phyloP scores from a whole-genome alignment of 345 rosid genomes.

The Eucalyptus pauciflora region DNA sequence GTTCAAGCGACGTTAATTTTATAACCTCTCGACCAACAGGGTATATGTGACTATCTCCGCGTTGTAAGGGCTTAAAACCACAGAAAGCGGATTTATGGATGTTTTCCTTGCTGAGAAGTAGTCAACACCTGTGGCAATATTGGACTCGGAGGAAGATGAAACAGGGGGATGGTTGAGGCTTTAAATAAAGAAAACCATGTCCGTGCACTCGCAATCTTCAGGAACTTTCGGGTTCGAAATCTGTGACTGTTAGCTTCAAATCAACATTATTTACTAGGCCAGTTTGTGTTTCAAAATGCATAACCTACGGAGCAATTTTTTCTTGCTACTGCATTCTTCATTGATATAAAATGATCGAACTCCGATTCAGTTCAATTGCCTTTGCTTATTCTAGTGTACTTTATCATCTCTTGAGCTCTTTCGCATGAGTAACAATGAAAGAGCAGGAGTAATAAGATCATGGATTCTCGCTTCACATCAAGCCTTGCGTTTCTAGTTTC shows the following conservation, averaged over 20 bases:
- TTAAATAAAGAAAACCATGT: background rate
- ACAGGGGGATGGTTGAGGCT: background rate
- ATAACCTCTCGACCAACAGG: background rate
- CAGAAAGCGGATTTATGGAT: background rate
- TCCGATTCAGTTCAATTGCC: background rate
- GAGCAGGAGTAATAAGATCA: background rate
- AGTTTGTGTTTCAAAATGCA: background rate
- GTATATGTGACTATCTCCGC: background rate
- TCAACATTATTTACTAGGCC: background rate
- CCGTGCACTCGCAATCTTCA: background rate
- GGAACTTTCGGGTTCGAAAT: background rate
- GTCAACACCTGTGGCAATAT: background rate
- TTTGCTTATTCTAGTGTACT: background rate
- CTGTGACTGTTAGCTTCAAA: background rate
- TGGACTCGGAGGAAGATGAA: background rate
- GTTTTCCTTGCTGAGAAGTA: background rate
- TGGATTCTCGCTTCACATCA: background rate
- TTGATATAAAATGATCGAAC: background rate
- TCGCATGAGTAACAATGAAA: background rate
- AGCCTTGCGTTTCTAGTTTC: background rate
- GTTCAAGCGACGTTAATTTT: no score
- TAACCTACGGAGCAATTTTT: background rate
- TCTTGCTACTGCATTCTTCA: no score
- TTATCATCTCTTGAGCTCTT: background rate
- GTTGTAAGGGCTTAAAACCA: background rate